Evolutionary conservation across 805 yeast species (phyloP), one percentile per base, ranked within the genome.

Genomic region (Ogataea neopini): DNA sequence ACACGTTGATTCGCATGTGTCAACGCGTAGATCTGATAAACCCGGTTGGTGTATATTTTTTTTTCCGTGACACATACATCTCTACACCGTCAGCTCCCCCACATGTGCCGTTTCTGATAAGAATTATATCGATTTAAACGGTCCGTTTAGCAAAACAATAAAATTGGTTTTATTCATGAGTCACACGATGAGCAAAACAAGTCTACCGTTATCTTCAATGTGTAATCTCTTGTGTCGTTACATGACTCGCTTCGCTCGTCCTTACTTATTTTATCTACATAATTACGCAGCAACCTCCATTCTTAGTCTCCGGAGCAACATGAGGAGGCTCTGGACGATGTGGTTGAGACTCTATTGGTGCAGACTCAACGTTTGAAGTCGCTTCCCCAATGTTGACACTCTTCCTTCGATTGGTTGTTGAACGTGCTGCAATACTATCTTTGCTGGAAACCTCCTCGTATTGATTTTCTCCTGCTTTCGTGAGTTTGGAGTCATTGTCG

Each of bases 231-330:
- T n/a, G n/a, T n/a, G n/a, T n/a, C n/a, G n/a, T n/a, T n/a, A n/a
- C n/a, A n/a, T n/a, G n/a, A n/a, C n/a, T n/a, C n/a, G n/a, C n/a
- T n/a, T n/a, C n/a, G n/a, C n/a, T n/a, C n/a, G n/a, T n/a, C n/a
- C n/a, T 7, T 29, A 5, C n/a, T 5, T 7, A 6, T 15, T 15
- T 34, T 9, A 10, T 34, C 38, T 42, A 54, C 50, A 52, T 48
- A 19, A 54, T 47, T 11, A 52, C 40, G 40, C 58, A 54, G 25
- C 58, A 54, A 7, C 53, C 52, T 17, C 45, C 39, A 14, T 35
- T 40, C 25, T 46, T 28, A 2, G 29, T 7, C 2, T 17, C 33
- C 18, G 32, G 32, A 6, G 10, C 25, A 4, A 4, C 34, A 17
- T 9, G 3, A 10, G n/a, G 13, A 18, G 42, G 28, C 22, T 19